A percentile compares a stretch with the other conserved stretches of the same genome.
Evolutionary conservation across 352 stramenopile species (phyloP).

Genomic region (Phytophthora brassicae): DNA sequence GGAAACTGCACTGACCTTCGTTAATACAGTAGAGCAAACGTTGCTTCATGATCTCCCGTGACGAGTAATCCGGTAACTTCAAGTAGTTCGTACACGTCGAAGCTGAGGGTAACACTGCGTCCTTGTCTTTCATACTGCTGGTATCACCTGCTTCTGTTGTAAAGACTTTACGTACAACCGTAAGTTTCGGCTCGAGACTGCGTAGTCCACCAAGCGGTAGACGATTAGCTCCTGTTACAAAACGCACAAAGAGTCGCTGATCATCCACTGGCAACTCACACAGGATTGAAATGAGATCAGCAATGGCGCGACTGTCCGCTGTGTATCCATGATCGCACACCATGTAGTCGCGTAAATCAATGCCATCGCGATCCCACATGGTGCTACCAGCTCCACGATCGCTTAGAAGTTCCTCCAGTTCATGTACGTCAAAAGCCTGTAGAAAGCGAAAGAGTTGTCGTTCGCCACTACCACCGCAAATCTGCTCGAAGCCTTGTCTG

Average conservation of each 20-base stretch:
- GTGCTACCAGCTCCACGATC: conserved; percentile 42
- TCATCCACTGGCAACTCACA: conserved; percentile 66
- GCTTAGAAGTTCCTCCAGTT: conserved; percentile 70
- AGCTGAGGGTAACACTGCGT: conserved; percentile 77
- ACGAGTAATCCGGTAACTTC: conserved; percentile 91
- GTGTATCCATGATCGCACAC: conserved; percentile 89
- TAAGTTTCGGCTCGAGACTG: conserved; percentile 84
- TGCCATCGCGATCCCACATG: conserved; percentile 73
- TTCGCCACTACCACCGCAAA: conserved; percentile 39
- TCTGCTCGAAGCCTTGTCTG: conserved; percentile 65
- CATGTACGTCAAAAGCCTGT: conserved; percentile 55
- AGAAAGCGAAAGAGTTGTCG: conserved; percentile 41
- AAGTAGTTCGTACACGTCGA: conserved; percentile 92
- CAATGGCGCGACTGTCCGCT: conserved; percentile 59
- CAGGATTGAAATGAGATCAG: conserved; percentile 75
- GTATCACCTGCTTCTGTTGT: conserved; percentile 22
- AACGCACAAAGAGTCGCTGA: conserved; percentile 85
- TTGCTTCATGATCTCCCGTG: conserved; percentile 63
- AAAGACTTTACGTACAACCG: conserved; percentile 87
- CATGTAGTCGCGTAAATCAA: conserved; percentile 74
- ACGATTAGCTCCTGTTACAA: conserved; percentile 88
- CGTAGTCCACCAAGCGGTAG: conserved; percentile 82
- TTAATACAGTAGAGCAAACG: conserved; percentile 84
- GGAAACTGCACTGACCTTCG: conserved; percentile 85
- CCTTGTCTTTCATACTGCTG: conserved; percentile 26